Percentiles rank a stretch among this genome's conserved stretches.
phyloP scores from a whole-genome alignment of 768 basidiomycete genomes.

The Tulasnella sp. region DNA sequence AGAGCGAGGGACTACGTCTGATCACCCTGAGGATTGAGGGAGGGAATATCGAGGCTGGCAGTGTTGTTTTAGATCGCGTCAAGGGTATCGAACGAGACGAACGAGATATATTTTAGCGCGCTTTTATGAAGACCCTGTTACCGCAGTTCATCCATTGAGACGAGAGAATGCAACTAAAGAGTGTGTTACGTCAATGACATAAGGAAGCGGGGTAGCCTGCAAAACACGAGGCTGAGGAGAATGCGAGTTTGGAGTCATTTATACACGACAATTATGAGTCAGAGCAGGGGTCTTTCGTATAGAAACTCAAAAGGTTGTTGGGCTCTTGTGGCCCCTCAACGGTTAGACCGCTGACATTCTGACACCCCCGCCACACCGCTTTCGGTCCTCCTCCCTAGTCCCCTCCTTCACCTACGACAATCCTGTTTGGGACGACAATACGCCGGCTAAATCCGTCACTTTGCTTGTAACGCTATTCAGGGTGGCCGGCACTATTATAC shows the following conservation, averaged over 20 bases:
- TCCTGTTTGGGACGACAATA: too few species aligned
- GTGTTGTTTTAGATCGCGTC: not conserved
- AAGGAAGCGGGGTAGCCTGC: not conserved
- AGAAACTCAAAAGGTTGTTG: not conserved
- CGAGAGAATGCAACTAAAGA: not conserved
- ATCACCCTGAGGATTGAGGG: not conserved
- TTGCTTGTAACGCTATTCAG: too few species aligned
- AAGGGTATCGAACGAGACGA: not conserved
- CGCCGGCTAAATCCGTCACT: too few species aligned
- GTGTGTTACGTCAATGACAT: not conserved
- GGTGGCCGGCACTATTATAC: too few species aligned
- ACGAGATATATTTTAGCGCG: not conserved
- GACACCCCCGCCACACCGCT: not conserved
- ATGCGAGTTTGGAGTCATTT: not conserved
- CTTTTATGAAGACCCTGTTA: not conserved
- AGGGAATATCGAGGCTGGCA: not conserved
- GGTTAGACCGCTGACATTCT: too few species aligned
- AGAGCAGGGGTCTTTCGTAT: not conserved
- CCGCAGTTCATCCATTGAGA: not conserved
- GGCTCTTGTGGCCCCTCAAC: too few species aligned
- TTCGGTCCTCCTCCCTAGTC: not conserved
- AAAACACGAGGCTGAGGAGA: not conserved
- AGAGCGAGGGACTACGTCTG: not conserved
- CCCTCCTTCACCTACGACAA: not conserved
- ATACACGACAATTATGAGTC: not conserved